Base-by-base conservation (phyloP, 345 rosid species). In the Acer saccharum region DNA sequence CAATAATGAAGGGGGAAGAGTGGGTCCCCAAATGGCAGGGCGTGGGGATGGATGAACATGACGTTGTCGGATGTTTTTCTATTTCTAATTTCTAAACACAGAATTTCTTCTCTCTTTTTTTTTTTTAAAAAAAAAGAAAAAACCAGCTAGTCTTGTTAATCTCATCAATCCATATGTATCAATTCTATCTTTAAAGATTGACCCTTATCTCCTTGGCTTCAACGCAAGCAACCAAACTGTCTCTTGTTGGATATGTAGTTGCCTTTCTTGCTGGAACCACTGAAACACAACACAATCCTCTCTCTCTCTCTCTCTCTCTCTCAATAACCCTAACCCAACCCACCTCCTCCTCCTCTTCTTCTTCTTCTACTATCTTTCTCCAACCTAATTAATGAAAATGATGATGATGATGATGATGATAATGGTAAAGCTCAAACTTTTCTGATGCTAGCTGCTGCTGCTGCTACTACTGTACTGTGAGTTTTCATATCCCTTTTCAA, bases 11-110 rank as follows among this genome's bases (percentile, higher is more conserved):
- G 87, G 78, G 81, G 81, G 57, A 64, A 64, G 81, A 77, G 77
- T 72, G 89, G 96, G 90, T 67, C 90, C 92, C 84, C 27, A n/a
- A 50, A 84, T 90, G 90, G 95, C 97, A 93, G 97, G 91, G 94
- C 91, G 90, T 90, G 96, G 91, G 98, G 86, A 86, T 78, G 90
- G 94, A 80, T 88, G 96, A 95, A 93, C 98, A 92, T 95, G 99
- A 90, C 99, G 81, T 85, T 95, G 99, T 93, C 98, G 99, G 98
- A 89, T 84, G 86, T 89, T 90, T 87, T 87, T 39, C 23, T 2
- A 23, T 35, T 43, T 43, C 46, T 35, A 4, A 35, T 35, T 4
- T 35, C 39, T 35, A 35, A 35, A 35, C 39, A 35, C 39, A 35
- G 6, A 35, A 35, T 35, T 35, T 35, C 39, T 35, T 4, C 39